These are phyloP conservation scores for Suhomyces xylopsoci DNA, from an alignment of 805 yeast genomes.

Conservation along the genomic window DNA sequence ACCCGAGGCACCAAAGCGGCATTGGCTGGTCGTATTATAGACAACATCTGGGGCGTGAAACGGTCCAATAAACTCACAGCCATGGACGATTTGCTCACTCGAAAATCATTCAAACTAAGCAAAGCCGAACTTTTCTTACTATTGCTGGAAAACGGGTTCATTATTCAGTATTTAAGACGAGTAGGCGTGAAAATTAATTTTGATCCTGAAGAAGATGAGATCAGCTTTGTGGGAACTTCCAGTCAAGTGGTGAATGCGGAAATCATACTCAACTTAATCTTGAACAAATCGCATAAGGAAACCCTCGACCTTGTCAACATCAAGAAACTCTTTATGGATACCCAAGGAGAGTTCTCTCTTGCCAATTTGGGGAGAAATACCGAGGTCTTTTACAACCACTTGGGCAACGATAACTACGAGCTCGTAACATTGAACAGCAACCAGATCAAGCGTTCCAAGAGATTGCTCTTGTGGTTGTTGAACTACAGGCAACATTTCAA, in stretches of 20 bases:
- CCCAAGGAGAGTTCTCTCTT: slow-evolving; percentile 25
- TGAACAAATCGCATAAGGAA: slow-evolving; percentile 25
- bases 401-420: slow-evolving; percentile 26
- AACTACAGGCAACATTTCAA: slow-evolving; percentile 29
- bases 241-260: slow-evolving; percentile 43
- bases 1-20: slow-evolving; percentile 11
- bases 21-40: slow-evolving; percentile 26
- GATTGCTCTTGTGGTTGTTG: slow-evolving; percentile 39
- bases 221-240: slow-evolving; percentile 40
- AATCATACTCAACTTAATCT: slow-evolving; percentile 33
- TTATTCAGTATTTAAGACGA: slow-evolving; percentile 38
- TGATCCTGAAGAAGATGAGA: slow-evolving; percentile 23
- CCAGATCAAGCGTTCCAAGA: slow-evolving; percentile 33
- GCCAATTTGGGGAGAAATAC: slow-evolving; percentile 26
- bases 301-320: slow-evolving; percentile 31
- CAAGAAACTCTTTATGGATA: slow-evolving; percentile 24
- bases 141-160: slow-evolving; percentile 35
- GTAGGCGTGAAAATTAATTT: slow-evolving; percentile 41
- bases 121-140: slow-evolving; percentile 41
- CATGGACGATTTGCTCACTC: slow-evolving; percentile 31
- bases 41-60: slow-evolving; percentile 32
- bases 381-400: slow-evolving; percentile 34
- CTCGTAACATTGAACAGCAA: slow-evolving; percentile 25
- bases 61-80: slow-evolving; percentile 18
- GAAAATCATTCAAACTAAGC: slow-evolving; percentile 29